phyloP scores from a whole-genome alignment of 2,329 filamentous ascomycete genomes.

The Fusarium sp. region DNA sequence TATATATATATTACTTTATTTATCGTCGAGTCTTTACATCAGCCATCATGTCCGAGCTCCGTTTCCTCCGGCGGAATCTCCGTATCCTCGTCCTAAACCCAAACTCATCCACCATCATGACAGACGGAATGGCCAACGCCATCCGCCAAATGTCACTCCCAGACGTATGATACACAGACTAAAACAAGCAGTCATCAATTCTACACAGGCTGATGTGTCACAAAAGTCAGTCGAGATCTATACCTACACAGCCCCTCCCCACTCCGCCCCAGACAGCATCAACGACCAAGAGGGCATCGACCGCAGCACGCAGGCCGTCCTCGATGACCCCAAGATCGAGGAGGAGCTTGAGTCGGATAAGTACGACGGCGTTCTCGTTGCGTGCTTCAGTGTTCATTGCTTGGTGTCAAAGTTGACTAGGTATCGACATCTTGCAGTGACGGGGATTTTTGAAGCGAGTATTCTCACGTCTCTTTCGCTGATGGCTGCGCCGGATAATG shows the following conservation, averaged over 20 bases:
- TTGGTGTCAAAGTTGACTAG: slow-evolving; percentile 70
- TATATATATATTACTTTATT: background rate
- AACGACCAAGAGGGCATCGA: slow-evolving; percentile 77
- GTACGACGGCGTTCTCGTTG: slow-evolving; percentile 83
- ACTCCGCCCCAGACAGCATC: slow-evolving; percentile 75
- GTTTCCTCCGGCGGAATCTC: slow-evolving; percentile 29
- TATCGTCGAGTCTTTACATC: background rate
- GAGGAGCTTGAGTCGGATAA: slow-evolving; percentile 48
- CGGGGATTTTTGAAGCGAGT: slow-evolving; percentile 88
- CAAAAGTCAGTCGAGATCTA: slow-evolving; percentile 59
- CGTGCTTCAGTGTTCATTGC: slow-evolving; percentile 88
- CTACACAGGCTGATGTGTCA: slow-evolving; percentile 26
- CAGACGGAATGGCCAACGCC: slow-evolving; percentile 66
- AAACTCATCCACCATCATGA: slow-evolving; percentile 81
- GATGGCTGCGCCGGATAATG: slow-evolving; percentile 31
- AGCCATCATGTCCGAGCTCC: slow-evolving; percentile 36
- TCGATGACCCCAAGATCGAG: slow-evolving; percentile 60
- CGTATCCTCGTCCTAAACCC: slow-evolving; percentile 79
- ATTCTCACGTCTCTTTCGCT: slow-evolving; percentile 71
- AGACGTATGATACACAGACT: slow-evolving; percentile 32
- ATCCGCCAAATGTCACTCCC: slow-evolving; percentile 53
- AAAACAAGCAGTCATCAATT: background rate
- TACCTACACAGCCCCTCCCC: slow-evolving; percentile 72
- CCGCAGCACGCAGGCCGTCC: slow-evolving; percentile 69
- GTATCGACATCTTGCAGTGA: slow-evolving; percentile 44